A percentile compares a stretch with the other conserved stretches of the same genome.
Conservation (phyloP, 495 filamentous ascomycete species). For the Annulohypoxylon moriforme region DNA sequence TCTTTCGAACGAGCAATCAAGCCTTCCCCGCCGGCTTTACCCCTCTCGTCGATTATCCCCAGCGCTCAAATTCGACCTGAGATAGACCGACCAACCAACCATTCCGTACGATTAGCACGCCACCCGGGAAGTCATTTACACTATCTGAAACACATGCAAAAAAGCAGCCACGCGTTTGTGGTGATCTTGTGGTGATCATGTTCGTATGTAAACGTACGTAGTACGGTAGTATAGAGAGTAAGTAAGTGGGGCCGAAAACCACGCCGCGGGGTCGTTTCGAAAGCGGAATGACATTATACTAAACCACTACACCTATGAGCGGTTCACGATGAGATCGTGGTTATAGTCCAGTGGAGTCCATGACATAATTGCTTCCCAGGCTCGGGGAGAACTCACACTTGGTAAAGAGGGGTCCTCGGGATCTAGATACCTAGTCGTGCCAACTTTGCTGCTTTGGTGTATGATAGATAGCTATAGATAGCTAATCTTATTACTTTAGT, state of each 20-base stretch:
- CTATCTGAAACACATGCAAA: conserved; percentile 41
- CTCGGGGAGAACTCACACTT: conserved; percentile 20
- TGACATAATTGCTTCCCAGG: conserved; percentile 41
- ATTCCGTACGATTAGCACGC: conserved; percentile 24
- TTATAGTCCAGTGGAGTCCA: conserved; percentile 26
- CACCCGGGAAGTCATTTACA: conserved; percentile 8
- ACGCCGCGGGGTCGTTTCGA: conserved; percentile 23
- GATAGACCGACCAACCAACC: conserved; percentile 14
- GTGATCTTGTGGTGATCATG: conserved; percentile 31
- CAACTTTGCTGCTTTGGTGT: conserved; percentile 39
- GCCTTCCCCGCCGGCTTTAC: conserved; percentile 23
- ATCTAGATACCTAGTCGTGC: conserved; percentile 40
- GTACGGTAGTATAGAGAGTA: conserved; percentile 12
- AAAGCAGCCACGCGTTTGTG: conserved; percentile 33
- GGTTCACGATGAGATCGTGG: conserved; percentile 22
- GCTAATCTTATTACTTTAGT: conserved; percentile 15
- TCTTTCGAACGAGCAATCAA: conserved; percentile 24
- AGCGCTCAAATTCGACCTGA: conserved; percentile 10
- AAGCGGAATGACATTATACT: conserved; percentile 39
- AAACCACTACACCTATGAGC: conserved; percentile 16
- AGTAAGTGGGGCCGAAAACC: conserved; percentile 19
- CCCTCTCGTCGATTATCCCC: conserved; percentile 32
- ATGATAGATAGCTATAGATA: conserved; percentile 18
- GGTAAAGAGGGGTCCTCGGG: conserved; percentile 30
- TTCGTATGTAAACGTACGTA: conserved; percentile 13